phyloP scores from a whole-genome alignment of 2,329 filamentous ascomycete genomes.

The Monosporascus sp. region DNA sequence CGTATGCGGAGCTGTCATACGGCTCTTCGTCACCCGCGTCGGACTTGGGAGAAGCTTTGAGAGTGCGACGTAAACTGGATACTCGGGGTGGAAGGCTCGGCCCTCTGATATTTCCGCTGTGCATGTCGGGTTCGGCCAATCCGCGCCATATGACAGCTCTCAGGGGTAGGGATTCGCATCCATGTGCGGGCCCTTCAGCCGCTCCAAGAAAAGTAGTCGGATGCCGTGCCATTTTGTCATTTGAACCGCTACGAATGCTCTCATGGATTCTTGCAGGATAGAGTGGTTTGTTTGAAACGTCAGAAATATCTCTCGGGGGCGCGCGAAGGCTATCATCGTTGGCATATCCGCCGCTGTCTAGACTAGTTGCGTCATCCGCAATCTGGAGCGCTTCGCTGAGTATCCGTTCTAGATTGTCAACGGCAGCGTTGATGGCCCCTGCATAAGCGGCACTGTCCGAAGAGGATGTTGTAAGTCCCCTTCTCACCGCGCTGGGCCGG shows the following conservation, averaged over 20 bases:
- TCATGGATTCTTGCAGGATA: conserved; percentile 12
- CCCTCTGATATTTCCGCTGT: conserved; percentile 13
- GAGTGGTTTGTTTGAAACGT: conserved; percentile 2
- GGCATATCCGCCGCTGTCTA: conserved; percentile 18
- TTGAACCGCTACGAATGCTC: conserved; percentile 8
- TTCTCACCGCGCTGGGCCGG: conserved; percentile 5
- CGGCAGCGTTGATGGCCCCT: conserved; percentile 16
- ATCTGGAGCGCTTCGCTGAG: conserved; percentile 40
- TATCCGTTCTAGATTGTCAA: conserved; percentile 38
- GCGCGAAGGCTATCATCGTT: conserved; percentile 14
- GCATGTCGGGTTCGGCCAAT: conserved; percentile 10
- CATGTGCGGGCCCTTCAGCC: conserved; percentile 6
- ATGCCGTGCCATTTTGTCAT: conserved; percentile 7
- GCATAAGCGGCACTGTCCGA: conserved; percentile 15
- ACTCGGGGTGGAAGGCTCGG: conserved; percentile 4
- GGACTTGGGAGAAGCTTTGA: conserved; percentile 8
- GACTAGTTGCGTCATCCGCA: conserved; percentile 34
- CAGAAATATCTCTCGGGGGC: conserved; percentile 7
- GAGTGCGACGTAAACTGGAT: conserved; percentile 5
- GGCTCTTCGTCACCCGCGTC: conserved; percentile 1
- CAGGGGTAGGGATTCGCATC: conserved; percentile 5
- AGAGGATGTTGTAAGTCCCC: conserved; percentile 21
- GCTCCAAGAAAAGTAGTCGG: conserved; percentile 10
- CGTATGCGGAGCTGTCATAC: conserved; percentile 3
- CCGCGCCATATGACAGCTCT: conserved; percentile 4